Conservation (phyloP, 2,329 filamentous ascomycete genomes). For the Chaetomiaceae sp. region DNA sequence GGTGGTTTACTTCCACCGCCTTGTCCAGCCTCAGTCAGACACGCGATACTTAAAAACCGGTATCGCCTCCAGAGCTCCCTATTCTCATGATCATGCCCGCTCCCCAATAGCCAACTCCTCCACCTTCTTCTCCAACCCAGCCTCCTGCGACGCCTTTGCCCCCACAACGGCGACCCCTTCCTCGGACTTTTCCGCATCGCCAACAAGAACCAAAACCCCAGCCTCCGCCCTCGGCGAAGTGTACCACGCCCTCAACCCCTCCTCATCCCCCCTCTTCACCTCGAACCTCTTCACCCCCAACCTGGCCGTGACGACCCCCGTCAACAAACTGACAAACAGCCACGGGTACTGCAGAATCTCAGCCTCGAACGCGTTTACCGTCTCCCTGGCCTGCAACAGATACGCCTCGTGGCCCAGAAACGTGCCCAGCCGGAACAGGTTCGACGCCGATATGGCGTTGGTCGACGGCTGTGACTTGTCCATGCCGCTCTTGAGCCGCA, state of each 20-base stretch:
- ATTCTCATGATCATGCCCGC: no score
- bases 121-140: neutral
- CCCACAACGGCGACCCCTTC: neutral
- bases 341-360: conserved; percentile 93
- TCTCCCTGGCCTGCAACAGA: conserved; percentile 62
- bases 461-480: conserved; percentile 86
- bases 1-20: no score
- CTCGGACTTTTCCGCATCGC: neutral
- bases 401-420: conserved; percentile 65
- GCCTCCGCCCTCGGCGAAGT: conserved; percentile 20
- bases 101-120: conserved; percentile 6
- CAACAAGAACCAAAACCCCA: conserved; percentile 13
- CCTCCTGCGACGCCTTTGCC: neutral
- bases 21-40: no score
- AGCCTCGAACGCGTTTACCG: conserved; percentile 79
- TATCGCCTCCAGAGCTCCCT: no score
- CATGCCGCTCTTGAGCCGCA: conserved; percentile 92
- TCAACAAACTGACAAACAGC: conserved; percentile 78
- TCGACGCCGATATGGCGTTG: conserved; percentile 81
- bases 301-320: conserved; percentile 67
- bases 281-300: conserved; percentile 48
- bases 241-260: conserved; percentile 11
- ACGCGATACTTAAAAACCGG: no score
- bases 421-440: conserved; percentile 74
- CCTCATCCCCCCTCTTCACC: conserved; percentile 9